Conservation (phyloP, 2,329 filamentous ascomycete genomes). For the Gaeumannomyces tritici region DNA sequence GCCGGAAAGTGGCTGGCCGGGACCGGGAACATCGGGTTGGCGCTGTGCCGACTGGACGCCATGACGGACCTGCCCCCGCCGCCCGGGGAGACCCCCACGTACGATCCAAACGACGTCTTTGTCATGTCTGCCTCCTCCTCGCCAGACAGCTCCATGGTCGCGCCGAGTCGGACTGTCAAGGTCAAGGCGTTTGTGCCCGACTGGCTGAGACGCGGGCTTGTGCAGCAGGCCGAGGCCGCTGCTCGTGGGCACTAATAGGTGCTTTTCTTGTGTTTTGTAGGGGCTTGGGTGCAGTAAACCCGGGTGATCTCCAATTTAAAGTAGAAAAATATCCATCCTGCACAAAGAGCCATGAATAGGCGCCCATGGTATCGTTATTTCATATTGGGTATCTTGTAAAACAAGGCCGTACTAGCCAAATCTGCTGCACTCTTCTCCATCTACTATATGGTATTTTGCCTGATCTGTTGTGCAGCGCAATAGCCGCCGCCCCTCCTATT, state of each 20-base stretch:
- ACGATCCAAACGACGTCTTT: conserved; percentile 48
- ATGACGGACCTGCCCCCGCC: conserved; percentile 70
- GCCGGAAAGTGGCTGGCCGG: conserved; percentile 74
- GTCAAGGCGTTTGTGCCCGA: conserved; percentile 76
- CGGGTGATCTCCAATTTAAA: too few species aligned
- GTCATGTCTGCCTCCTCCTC: conserved; percentile 31
- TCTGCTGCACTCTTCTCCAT: neutral
- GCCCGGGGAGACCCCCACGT: conserved; percentile 51
- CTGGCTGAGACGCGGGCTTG: conserved; percentile 50
- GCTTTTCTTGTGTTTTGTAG: too few species aligned
- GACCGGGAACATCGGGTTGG: conserved; percentile 74
- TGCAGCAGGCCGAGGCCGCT: conserved; percentile 7
- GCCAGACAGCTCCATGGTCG: conserved; percentile 18
- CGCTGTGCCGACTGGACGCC: conserved; percentile 75
- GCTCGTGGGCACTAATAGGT: neutral
- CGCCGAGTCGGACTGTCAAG: conserved; percentile 40
- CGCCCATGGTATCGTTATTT: neutral
- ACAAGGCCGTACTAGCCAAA: neutral
- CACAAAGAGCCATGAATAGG: too few species aligned
- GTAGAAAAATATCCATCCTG: too few species aligned
- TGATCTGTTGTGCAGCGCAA: too few species aligned
- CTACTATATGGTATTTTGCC: neutral
- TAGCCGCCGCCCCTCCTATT: too few species aligned
- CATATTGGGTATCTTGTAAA: neutral
- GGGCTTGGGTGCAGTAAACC: too few species aligned